Evolutionary conservation across 805 yeast genomes (phyloP).

Genomic region (Kluyveromyces nonfermentans): DNA sequence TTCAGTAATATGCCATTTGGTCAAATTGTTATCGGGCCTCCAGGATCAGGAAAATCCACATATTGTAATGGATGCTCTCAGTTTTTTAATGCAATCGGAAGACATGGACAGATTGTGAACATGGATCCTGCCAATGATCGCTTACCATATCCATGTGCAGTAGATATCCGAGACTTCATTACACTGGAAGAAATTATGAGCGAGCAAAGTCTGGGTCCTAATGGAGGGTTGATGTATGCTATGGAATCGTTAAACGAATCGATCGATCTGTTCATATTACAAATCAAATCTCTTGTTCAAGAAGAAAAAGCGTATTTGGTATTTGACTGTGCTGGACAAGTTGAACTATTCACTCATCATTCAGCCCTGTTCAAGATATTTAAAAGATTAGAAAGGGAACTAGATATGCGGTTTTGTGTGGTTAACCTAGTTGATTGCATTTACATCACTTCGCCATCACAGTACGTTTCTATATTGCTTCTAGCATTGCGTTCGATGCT

Average conservation of each 20-base stretch:
- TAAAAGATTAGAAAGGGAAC: slow-evolving; percentile 47
- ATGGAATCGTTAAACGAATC: slow-evolving; percentile 55
- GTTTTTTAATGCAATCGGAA: slow-evolving; percentile 87
- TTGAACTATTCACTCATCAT: slow-evolving; percentile 88
- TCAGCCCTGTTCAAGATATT: slow-evolving; percentile 63
- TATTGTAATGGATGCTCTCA: slow-evolving; percentile 90
- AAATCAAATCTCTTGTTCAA: slow-evolving; percentile 46
- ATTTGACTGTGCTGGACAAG: slow-evolving; percentile 94
- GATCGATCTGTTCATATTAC: slow-evolving; percentile 48
- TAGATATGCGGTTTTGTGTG: slow-evolving; percentile 70
- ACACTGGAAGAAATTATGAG: slow-evolving; percentile 73
- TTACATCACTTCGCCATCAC: slow-evolving; percentile 78
- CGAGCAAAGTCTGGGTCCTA: slow-evolving; percentile 65
- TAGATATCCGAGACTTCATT: slow-evolving; percentile 71
- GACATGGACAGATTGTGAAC: slow-evolving; percentile 76
- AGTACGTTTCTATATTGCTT: slow-evolving; percentile 72
- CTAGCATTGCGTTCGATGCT: slow-evolving; percentile 85
- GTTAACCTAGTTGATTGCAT: slow-evolving; percentile 79
- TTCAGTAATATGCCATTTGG: slow-evolving; percentile 50
- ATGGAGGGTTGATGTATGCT: slow-evolving; percentile 86
- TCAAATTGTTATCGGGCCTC: slow-evolving; percentile 94
- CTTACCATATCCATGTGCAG: slow-evolving; percentile 58
- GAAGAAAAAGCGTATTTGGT: slow-evolving; percentile 56
- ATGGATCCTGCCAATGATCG: slow-evolving; percentile 87
- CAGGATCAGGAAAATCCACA: slow-evolving; percentile 95